Percentiles rank a stretch among this genome's conserved stretches.
Evolutionary conservation across 305 asterid species (phyloP).

Genomic region (Fraxinus sp.): DNA sequence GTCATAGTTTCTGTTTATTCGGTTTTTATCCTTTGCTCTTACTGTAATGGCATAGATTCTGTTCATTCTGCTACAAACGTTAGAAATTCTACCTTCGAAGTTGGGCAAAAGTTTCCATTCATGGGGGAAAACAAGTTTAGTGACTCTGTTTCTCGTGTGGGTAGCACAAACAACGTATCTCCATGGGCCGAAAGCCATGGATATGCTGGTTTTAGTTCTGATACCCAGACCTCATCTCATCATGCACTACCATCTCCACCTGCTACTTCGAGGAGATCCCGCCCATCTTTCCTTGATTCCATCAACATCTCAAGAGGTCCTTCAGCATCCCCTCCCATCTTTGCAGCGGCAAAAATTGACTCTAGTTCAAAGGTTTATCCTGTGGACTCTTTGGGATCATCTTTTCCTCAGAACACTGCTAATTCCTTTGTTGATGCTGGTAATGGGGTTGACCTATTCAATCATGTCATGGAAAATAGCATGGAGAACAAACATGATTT

Average conservation of each 20-base stretch:
- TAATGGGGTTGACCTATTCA: slow-evolving; percentile 51
- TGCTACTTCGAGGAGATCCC: slow-evolving; percentile 69
- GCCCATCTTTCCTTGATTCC: slow-evolving; percentile 94
- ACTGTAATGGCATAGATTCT: slow-evolving; percentile 42
- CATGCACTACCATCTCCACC: slow-evolving; percentile 50
- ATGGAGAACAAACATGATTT: slow-evolving; percentile 35
- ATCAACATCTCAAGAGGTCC: slow-evolving; percentile 65
- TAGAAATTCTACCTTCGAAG: slow-evolving; percentile 36
- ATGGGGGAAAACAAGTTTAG: slow-evolving; percentile 43
- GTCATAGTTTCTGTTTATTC: slow-evolving; percentile 43
- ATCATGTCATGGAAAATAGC: slow-evolving; percentile 38
- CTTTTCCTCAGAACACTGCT: slow-evolving; percentile 39
- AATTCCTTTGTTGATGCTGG: slow-evolving; percentile 44
- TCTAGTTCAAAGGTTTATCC: slow-evolving; percentile 55
- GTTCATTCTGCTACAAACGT: slow-evolving; percentile 36
- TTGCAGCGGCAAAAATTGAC: slow-evolving; percentile 48
- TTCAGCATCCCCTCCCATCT: slow-evolving; percentile 43
- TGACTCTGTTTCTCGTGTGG: slow-evolving; percentile 36
- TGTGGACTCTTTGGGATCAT: slow-evolving; percentile 56
- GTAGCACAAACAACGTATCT: slow-evolving; percentile 39
- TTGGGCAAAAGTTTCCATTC: slow-evolving; percentile 45
- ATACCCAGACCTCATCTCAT: slow-evolving; percentile 40
- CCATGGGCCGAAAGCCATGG: slow-evolving; percentile 48
- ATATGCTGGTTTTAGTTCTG: slow-evolving; percentile 46
- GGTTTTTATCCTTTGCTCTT: slow-evolving; percentile 21